Evolutionary conservation across 2,329 filamentous ascomycete species (phyloP), one percentile per base, ranked within the genome.

Genomic region (Coniella vitis): DNA sequence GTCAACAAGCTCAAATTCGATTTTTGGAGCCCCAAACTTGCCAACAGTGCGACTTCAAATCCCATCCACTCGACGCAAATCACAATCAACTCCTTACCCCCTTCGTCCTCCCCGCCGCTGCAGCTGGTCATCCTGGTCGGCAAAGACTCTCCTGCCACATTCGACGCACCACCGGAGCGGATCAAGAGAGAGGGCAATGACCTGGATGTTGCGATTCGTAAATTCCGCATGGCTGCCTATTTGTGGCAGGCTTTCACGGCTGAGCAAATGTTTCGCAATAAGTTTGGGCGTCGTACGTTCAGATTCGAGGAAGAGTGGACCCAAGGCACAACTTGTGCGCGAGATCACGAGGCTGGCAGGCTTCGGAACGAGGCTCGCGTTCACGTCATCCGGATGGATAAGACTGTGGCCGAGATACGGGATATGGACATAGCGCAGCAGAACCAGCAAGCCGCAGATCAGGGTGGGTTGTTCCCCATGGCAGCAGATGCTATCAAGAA

Each of bases 231-330:
- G 86, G 86, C 90, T 16, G 91, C 89, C 20, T 96, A 97, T 63
- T 74, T 97, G 13, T 97, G 93, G 90, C 93, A 98, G 64, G 89
- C 90, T 7, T 97, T 95, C 61, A 97, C 91, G 0, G 89, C 88
- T 7, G 93, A 98, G 65, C 90, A 97, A 64, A 97, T 97, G 91
- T 86, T 81, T 64, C 83, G 89, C 54, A 87, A 95, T 63, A 87
- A 85, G 53, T 81, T 97, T 57, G 90, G 90, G 9, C 79, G 91
- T 51, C 82, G 91, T 49, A 84, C 81, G 46, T 97, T 96, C 65
- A 79, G 90, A 38, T 90, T 95, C 54, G 93, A 97, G 59, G 93
- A 98, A 65, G 87, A 95, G 63, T 97, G 93, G 93, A 87, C 87
- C 53, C 81, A 82, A 3, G 90, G 90, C 7, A 87, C 87, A 2